These are phyloP conservation scores for Cryptomeria japonica DNA, from an alignment of 75 land plant species.

Conservation along the genomic window DNA sequence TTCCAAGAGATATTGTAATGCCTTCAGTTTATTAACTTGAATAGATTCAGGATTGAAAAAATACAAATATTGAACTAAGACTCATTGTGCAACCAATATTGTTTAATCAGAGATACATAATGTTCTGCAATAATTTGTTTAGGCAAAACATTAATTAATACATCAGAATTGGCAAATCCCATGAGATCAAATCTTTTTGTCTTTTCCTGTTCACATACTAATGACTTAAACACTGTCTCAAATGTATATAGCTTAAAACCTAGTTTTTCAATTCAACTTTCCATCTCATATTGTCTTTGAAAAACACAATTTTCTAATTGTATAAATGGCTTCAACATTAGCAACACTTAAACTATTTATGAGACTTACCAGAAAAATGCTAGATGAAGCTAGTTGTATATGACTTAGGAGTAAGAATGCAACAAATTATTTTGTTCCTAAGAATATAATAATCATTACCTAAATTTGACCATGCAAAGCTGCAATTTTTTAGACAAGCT, in stretches of 20 bases:
- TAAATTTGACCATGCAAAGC: conserved; percentile 80
- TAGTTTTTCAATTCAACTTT: neutral
- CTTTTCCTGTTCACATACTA: neutral
- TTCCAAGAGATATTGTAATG: neutral
- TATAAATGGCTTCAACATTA: neutral
- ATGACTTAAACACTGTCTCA: neutral
- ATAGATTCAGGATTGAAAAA: neutral
- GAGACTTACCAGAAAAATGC: neutral
- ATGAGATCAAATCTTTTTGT: neutral
- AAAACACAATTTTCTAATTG: neutral
- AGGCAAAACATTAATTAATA: neutral
- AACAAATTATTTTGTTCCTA: neutral
- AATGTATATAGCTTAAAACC: neutral
- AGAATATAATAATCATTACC: conserved; percentile 39
- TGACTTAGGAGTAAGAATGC: neutral
- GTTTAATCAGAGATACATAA: neutral
- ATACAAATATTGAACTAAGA: neutral
- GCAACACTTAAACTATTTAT: neutral
- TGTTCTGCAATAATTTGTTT: neutral
- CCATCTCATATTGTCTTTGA: neutral
- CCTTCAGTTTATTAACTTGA: neutral
- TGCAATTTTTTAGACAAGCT: conserved; percentile 42
- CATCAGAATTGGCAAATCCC: neutral
- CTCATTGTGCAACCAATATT: neutral
- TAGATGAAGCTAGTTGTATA: neutral